These are phyloP conservation scores for Daldinia bambusicola DNA, from an alignment of 495 filamentous ascomycete species.

Conservation along the genomic window DNA sequence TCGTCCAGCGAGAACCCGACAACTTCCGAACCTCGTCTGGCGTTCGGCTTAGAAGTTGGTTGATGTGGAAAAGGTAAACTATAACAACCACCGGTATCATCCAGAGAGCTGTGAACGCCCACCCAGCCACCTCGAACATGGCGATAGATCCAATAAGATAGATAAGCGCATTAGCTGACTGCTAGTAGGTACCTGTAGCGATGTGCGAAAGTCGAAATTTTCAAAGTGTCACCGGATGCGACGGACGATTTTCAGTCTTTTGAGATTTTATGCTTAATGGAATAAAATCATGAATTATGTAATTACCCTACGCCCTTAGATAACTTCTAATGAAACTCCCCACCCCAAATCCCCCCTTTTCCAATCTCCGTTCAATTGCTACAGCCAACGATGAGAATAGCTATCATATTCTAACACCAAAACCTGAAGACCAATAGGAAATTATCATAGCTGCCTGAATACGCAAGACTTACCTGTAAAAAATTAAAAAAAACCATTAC, in stretches of 20 bases:
- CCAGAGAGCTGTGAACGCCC: conserved; percentile 16
- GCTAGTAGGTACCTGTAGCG: background rate
- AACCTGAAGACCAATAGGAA: too few relatives aligned
- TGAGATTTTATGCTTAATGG: background rate
- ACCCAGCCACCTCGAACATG: conserved; percentile 12
- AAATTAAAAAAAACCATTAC: too few relatives aligned
- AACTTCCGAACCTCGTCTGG: conserved; percentile 58
- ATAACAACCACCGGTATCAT: conserved; percentile 39
- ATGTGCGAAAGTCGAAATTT: background rate
- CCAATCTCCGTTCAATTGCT: too few relatives aligned
- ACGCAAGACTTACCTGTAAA: too few relatives aligned
- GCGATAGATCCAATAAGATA: background rate
- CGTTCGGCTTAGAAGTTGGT: conserved; percentile 56
- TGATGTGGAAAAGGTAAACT: conserved; percentile 62
- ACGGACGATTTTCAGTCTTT: background rate
- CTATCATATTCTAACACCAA: too few relatives aligned
- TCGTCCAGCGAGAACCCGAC: conserved; percentile 62
- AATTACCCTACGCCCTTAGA: background rate
- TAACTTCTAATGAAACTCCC: too few relatives aligned
- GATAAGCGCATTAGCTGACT: background rate
- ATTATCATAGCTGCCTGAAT: too few relatives aligned
- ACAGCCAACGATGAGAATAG: too few relatives aligned
- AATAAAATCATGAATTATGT: background rate
- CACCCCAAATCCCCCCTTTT: too few relatives aligned
- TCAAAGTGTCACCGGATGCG: background rate